Base-by-base conservation (phyloP, 352 stramenopile species). In the Globisporangium iwayamae region DNA sequence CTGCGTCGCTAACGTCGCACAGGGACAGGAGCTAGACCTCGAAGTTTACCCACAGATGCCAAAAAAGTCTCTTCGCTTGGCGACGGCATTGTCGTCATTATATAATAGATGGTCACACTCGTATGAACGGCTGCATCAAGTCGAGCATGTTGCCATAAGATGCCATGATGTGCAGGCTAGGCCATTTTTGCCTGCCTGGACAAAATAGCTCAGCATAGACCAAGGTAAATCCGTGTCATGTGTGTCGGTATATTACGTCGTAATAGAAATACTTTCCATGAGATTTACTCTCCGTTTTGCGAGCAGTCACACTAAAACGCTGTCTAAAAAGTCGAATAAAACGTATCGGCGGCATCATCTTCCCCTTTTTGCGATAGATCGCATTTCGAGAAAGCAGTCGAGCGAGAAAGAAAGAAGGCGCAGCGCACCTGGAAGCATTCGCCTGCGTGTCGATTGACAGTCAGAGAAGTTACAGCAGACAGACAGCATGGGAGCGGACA, bases 1-100 rank as follows among this genome's bases (percentile, higher is more conserved):
- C 68, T 95, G 65, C 83, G 81, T 57, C 79, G 77, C 34, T 81
- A 65, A 14, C 11, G 18, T 6, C 25, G n/a, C 10, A 45, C 36
- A 11, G 9, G 9, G 11, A 41, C 36, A 41, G 36, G n/a, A n/a
- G 16, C 32, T 34, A 14, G 8, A 3, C 20, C 6, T 38, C 50
- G 25, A 38, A 34, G 6, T 5, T 18, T 39, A 39, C 13, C 39
- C 16, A 0, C 9, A 22, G 43, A 22, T 16, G 16, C 43, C 16
- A 48, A 10, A 20, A 4, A 16, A 48, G 6, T 5, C n/a, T 22
- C 18, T 3, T 7, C 0, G 5, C 0, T 48, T 22, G 43, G 18
- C 43, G 43, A 22, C 14, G 16, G 43, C 16, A 48, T 48, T 22
- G 43, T 10, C 43, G 7, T 5, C 43, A 48, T 48, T 48, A 48